Evolutionary conservation across 2,329 filamentous ascomycete genomes (phyloP), one percentile per base, ranked within the genome.

Genomic region (Fusarium sp.): DNA sequence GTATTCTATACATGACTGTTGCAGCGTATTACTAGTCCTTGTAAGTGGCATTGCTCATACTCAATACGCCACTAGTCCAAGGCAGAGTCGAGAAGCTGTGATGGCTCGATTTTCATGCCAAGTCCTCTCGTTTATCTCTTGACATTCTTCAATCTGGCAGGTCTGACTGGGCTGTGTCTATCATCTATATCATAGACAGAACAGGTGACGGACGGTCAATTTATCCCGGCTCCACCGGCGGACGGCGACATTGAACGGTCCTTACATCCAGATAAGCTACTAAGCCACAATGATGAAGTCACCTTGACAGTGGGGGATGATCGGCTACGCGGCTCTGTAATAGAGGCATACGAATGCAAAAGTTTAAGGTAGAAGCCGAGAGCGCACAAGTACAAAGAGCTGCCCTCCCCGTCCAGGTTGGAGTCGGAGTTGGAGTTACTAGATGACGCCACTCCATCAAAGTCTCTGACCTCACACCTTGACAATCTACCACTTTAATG

Each of bases 261-360:
- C 62, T 46, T 25, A 65, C 35, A 45, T 45, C 50, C 33, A 49
- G 31, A 54, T 27, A 60, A 71, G 55, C 64, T 58, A 42, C 71
- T 55, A 66, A 73, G 71, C 71, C 71, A 73, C 71, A 29, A 46
- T 60, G 47, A 73, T 73, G 71, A 74, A 73, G 71, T 74, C 71
- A 73, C 68, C 56, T 52, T 49, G 35, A 45, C 65, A 38, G 49
- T n/a, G 29, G 36, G 50, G 61, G 45, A 36, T 62, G 63, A 68
- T 55, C 65, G 67, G 67, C 45, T 65, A 65, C 31, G 50, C 63
- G 63, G 61, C 61, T 59, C 46, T 44, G 38, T 47, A 67, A 50
- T 55, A 46, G 45, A 67, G 60, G 68, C 57, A 67, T 42, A 41
- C 54, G 56, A 68, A 54, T 42, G 35, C 38, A 42, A 65, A 64